A percentile compares a stretch with the other conserved stretches of the same genome.
Conservation (phyloP, 352 stramenopile species). For the Globisporangium nodosum region DNA sequence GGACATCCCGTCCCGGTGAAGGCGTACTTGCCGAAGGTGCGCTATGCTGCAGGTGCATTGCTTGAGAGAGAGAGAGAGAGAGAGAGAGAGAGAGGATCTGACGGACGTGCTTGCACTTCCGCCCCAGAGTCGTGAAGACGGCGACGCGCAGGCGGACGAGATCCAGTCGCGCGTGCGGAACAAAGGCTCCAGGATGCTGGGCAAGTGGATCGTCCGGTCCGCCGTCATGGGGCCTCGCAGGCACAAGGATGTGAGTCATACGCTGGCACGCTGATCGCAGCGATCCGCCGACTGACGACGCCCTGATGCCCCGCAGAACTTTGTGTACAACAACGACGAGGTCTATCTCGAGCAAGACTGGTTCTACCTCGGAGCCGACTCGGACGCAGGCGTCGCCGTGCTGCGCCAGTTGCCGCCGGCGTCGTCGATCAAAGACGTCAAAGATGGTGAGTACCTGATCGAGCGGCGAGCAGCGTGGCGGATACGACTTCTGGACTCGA, state of each 20-base stretch:
- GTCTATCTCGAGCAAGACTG: conserved; percentile 81
- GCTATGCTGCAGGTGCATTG: too few species aligned
- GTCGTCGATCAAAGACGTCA: conserved; percentile 25
- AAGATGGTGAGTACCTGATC: conserved; percentile 61
- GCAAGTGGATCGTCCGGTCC: conserved; percentile 75
- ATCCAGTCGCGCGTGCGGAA: conserved; percentile 76
- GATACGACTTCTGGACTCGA: conserved; percentile 64
- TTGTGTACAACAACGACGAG: conserved; percentile 82
- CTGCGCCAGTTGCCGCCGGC: conserved; percentile 49
- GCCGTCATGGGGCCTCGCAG: conserved; percentile 34
- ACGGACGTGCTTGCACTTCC: neutral
- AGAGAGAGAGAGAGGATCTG: neutral
- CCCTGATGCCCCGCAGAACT: conserved; percentile 28
- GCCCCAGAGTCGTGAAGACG: conserved; percentile 52
- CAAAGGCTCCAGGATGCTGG: conserved; percentile 67
- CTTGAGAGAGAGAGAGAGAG: neutral
- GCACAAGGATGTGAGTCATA: conserved; percentile 39
- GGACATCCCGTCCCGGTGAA: conserved; percentile 54
- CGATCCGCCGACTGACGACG: neutral
- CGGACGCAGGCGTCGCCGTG: conserved; percentile 52
- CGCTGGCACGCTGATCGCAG: neutral
- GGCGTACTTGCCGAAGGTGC: conserved; percentile 68
- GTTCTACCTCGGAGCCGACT: conserved; percentile 76
- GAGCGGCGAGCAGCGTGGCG: conserved; percentile 65
- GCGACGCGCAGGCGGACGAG: conserved; percentile 69